Evolutionary conservation across 306 rosid genomes (phyloP), one percentile per base, ranked within the genome.

Genomic region (cucumber (Cucumis sativus)): DNA sequence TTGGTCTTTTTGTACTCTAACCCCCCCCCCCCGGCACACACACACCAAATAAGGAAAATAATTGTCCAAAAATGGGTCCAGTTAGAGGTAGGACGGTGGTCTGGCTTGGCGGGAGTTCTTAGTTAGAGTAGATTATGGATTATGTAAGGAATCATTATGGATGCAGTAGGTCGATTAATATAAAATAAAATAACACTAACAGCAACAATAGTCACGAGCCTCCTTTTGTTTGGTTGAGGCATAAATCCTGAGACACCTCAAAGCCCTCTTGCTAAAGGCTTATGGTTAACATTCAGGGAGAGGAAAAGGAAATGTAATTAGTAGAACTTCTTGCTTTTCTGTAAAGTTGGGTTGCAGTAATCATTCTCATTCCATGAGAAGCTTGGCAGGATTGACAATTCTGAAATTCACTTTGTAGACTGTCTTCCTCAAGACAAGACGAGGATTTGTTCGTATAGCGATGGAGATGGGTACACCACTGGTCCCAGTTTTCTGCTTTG

Each of bases 401-500:
- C 75, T 28, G 54, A 69, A 45, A 45, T 14, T 69, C 52, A 41
- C 37, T 69, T 64, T 80, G 85, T 75, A 94, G 98, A 82, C 77
- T 82, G 93, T 67, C 65, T 94, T 84, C 85, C 92, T 94, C 5
- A 90, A 90, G 84, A 30, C 86, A 13, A 90, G 98, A 89, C 88
- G 85, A 79, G 97, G 98, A 81, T 94, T 94, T 82, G 88, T 94
- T 57, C 97, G 97, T 49, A 66, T 91, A 81, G 96, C 98, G 77
- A 81, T 94, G 87, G 90, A 87, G 88, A 84, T 62, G 80, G 98
- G 98, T 40, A 66, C 21, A n/a, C 95, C 98, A 52, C 76, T 91
- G 82, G 98, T 94, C 86, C 98, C 98, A 40, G 88, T 88, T 83
- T 94, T 91, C 85, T 90, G 97, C 86, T 94, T 91, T 66, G 98